Evolutionary conservation across 768 basidiomycete genomes (phyloP), one percentile per base, ranked within the genome.

Genomic region (Termitomyces eurrhizus): DNA sequence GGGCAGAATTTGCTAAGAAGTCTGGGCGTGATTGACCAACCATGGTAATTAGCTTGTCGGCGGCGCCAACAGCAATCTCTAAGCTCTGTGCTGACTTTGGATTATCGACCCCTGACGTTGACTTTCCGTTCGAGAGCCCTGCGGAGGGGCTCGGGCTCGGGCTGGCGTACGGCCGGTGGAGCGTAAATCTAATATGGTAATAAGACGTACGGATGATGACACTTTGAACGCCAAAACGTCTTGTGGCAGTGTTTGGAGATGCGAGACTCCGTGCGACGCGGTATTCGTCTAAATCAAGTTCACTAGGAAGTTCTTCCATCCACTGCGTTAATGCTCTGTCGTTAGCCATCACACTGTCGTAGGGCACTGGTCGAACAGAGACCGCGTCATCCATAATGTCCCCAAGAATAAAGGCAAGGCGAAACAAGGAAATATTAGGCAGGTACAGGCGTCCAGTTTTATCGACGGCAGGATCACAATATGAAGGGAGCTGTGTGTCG

Each of bases 301-400:
- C 92, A 1, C 72, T 66, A 0, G 92, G 91, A 5, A 93, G 78
- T n/a, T 80, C 81, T 7, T 91, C 88, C 78, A 87, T 83, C 90
- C 92, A 93, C 64, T 87, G 80, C 3, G 78, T 80, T 52, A 93
- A 74, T 2, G 84, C 83, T 42, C 83, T 82, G 70, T 93, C 92
- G 66, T 90, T 88, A 1, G 84, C 81, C 69, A 83, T 80, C 21
- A 93, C 82, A 44, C 83, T 83, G 54, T 91, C 85, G 66, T 92
- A 92, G 4, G 87, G 78, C 16, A 92, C 89, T n/a, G 86, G 76
- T n/a, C 87, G 85, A 62, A 91, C 83, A 48, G 89, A 92, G 5
- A 91, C 84, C 3, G 90, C 90, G 63, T 89, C 87, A 69, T 92
- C 88, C 85, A 93, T 88, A 73, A 93, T 90, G 67, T 92, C 89